Base-by-base conservation (phyloP, 306 rosid genomes). In the Fragaria vesca region DNA sequence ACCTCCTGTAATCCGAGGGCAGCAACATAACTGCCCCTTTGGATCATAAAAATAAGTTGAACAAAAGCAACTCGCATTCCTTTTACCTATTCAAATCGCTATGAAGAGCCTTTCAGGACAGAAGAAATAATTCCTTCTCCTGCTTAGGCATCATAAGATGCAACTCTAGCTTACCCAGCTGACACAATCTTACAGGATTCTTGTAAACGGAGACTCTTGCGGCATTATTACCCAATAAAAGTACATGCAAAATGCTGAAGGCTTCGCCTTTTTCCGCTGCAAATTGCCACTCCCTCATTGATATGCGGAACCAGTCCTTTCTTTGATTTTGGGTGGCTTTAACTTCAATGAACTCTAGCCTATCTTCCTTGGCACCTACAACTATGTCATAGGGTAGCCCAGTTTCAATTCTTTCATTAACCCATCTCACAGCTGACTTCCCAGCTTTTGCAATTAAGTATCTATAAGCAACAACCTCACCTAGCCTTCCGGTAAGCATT, bases 261-360 rank as follows among this genome's bases (percentile, higher is more conserved):
- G 91, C 88, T 50, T 88, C 85, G 0, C 97, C 89, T 83, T 83
- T 89, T 0, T 88, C 90, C 1, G 77, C 68, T 6, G 97, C 97
- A 78, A 87, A 90, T 82, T 89, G 88, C 98, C 98, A 92, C 79
- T 94, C 97, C 58, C 85, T 92, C 24, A 21, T 12, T 17, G 98
- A 80, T 81, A 94, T 89, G 78, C 74, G 57, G 66, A 92, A 91
- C 98, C 98, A 92, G 76, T 94, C 96, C 76, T 94, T 92, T 79
- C 69, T 87, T 12, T 70, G 84, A 58, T 87, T 87, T 75, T 84
- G 83, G n/a, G 97, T 92, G 71, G 98, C 84, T 78, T 94, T 94
- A 58, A 94, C 98, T 89, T 94, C 98, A 60, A 94, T 78, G 81
- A 73, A 92, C 83, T 90, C 92, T 75, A 1, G 32, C 21, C 54